Evolutionary conservation across 2,329 filamentous ascomycete species (phyloP).

Genomic region (Cercospora zeina): DNA sequence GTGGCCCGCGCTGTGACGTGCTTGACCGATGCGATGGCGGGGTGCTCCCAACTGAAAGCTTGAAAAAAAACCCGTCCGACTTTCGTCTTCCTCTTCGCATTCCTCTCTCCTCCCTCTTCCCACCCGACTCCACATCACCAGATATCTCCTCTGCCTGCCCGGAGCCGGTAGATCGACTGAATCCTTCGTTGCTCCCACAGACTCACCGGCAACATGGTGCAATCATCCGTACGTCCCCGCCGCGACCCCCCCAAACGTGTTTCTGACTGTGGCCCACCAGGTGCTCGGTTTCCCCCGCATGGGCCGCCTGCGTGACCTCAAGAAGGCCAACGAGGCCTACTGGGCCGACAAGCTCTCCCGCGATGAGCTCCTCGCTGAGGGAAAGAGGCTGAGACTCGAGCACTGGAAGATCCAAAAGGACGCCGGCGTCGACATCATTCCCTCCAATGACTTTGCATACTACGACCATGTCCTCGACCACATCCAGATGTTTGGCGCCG

Average conservation of each 20-base stretch:
- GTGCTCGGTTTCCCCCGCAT: constrained; percentile 98
- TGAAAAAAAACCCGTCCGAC: background rate
- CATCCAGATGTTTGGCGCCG: constrained; percentile 94
- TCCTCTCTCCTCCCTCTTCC: constrained; percentile 3
- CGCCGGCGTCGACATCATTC: constrained; percentile 94
- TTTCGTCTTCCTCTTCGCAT: background rate
- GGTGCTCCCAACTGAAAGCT: constrained; percentile 5
- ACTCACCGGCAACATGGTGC: constrained; percentile 47
- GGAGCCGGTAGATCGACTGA: constrained; percentile 4
- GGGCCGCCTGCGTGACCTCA: constrained; percentile 97
- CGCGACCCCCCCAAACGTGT: background rate
- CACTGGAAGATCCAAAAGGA: constrained; percentile 99
- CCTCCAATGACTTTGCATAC: constrained; percentile 98
- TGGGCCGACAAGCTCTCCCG: constrained; percentile 95
- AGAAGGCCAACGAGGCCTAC: constrained; percentile 99
- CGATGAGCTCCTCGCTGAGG: constrained; percentile 86
- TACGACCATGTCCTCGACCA: constrained; percentile 98
- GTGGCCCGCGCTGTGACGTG: constrained; percentile 1
- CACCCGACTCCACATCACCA: background rate
- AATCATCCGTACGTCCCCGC: constrained; percentile 50
- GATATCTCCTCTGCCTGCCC: constrained; percentile 6
- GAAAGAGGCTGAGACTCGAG: constrained; percentile 90
- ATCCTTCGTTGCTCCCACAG: background rate
- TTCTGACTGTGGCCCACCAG: constrained; percentile 33
- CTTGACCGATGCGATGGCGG: constrained; percentile 15